Conservation (phyloP, 1,284 basidiomycete genomes). For the Ceratobasidium sp. region DNA sequence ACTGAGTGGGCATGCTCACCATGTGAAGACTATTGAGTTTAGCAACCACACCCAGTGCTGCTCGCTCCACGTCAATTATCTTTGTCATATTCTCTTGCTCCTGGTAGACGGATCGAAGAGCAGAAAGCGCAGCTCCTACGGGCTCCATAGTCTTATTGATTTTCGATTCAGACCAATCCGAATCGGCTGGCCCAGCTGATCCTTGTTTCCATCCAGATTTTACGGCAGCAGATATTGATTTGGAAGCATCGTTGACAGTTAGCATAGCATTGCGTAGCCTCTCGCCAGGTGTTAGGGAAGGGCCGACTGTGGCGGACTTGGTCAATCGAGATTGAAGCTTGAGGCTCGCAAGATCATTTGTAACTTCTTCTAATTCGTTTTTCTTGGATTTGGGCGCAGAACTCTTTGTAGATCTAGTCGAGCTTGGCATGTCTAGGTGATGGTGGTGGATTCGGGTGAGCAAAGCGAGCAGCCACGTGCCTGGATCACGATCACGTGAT, state of each 20-base stretch:
- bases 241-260: conserved; percentile 65
- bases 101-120: conserved; percentile 46
- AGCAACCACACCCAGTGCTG: conserved; percentile 56
- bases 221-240: conserved; percentile 59
- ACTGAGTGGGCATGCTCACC: background rate
- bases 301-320: background rate
- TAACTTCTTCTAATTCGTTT: conserved; percentile 19
- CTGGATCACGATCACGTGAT: conserved; percentile 16
- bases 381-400: background rate
- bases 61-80: conserved; percentile 48
- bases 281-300: background rate
- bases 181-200: background rate
- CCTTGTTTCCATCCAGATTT: conserved; percentile 65
- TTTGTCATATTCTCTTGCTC: conserved; percentile 47
- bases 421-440: background rate
- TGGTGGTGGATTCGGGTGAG: background rate
- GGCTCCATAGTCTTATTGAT: conserved; percentile 17
- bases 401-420: conserved; percentile 4
- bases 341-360: conserved; percentile 16
- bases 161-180: conserved; percentile 20
- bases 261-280: conserved; percentile 47
- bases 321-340: conserved; percentile 15
- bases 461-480: background rate
- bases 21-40: conserved; percentile 50
- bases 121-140: conserved; percentile 44